phyloP scores from a whole-genome alignment of 2,329 filamentous ascomycete species.

The Botrytis fabae region DNA sequence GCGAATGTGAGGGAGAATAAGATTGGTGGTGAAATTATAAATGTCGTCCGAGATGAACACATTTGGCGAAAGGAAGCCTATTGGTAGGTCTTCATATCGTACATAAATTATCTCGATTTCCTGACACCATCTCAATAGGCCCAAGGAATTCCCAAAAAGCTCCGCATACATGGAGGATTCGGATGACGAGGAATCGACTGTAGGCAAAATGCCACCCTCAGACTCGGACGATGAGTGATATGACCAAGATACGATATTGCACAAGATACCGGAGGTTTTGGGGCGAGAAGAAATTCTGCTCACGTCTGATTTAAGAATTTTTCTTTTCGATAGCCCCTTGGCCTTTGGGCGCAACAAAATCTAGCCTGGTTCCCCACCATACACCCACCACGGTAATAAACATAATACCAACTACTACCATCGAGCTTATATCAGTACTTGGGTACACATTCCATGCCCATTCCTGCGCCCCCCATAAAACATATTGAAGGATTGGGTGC shows the following conservation, averaged over 20 bases:
- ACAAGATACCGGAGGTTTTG: neutral
- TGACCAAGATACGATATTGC: slow-evolving; percentile 17
- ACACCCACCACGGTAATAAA: slow-evolving; percentile 57
- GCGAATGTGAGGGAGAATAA: slow-evolving; percentile 71
- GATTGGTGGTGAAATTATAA: slow-evolving; percentile 85
- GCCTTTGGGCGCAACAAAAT: slow-evolving; percentile 36
- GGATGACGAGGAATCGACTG: slow-evolving; percentile 74
- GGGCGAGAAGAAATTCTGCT: neutral
- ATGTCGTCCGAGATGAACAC: slow-evolving; percentile 89
- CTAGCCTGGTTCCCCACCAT: slow-evolving; percentile 43
- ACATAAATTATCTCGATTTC: neutral
- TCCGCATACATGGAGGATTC: slow-evolving; percentile 60
- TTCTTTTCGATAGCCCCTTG: slow-evolving; percentile 34
- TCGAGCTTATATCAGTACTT: slow-evolving; percentile 63
- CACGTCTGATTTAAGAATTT: slow-evolving; percentile 28
- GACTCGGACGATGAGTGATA: slow-evolving; percentile 71
- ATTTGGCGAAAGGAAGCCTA: slow-evolving; percentile 85
- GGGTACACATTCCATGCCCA: slow-evolving; percentile 76
- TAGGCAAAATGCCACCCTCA: slow-evolving; percentile 82
- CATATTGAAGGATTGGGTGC: slow-evolving; percentile 58
- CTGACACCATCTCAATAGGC: slow-evolving; percentile 53
- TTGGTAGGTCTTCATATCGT: slow-evolving; percentile 58
- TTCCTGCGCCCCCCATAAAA: slow-evolving; percentile 65
- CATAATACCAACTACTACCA: slow-evolving; percentile 69
- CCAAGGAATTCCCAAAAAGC: slow-evolving; percentile 72